Evolutionary conservation across 2,329 filamentous ascomycete species (phyloP).

Genomic region (Fusarium marasasianum): DNA sequence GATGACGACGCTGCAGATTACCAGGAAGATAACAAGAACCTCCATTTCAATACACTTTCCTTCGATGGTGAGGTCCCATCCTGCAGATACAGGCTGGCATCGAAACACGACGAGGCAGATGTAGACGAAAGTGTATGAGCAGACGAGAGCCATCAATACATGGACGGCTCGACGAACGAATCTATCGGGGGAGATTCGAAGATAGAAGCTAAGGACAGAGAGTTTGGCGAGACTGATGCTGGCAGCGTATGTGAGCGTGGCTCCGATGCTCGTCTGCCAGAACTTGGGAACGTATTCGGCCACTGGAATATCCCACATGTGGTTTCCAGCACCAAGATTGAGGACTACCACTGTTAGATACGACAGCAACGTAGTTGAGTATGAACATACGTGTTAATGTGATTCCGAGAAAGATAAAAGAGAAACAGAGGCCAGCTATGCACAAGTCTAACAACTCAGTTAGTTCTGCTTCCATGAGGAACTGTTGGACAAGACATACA

Average conservation of each 20-base stretch:
- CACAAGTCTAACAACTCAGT: constrained; percentile 36
- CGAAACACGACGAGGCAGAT: constrained; percentile 52
- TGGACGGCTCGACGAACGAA: constrained; percentile 36
- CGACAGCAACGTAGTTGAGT: no score
- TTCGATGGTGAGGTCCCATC: constrained; percentile 51
- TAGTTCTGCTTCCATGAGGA: neutral
- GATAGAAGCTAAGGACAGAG: constrained; percentile 57
- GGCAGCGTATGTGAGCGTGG: constrained; percentile 54
- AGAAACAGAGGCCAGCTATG: constrained; percentile 37
- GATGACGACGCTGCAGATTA: constrained; percentile 54
- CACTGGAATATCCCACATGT: constrained; percentile 44
- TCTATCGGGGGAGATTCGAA: constrained; percentile 50
- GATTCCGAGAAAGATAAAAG: constrained; percentile 38
- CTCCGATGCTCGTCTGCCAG: constrained; percentile 47
- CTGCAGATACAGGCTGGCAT: constrained; percentile 53
- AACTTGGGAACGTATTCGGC: constrained; percentile 37
- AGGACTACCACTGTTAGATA: constrained; percentile 31
- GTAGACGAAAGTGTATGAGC: constrained; percentile 53
- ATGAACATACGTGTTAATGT: constrained; percentile 34
- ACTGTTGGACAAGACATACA: constrained; percentile 28
- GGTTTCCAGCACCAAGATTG: constrained; percentile 39
- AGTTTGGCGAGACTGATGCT: constrained; percentile 53
- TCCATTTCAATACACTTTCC: constrained; percentile 54
- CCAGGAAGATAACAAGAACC: constrained; percentile 39
- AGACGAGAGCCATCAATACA: constrained; percentile 47